phyloP scores from a whole-genome alignment of 495 filamentous ascomycete genomes.

The Rhizodiscina lignyota region DNA sequence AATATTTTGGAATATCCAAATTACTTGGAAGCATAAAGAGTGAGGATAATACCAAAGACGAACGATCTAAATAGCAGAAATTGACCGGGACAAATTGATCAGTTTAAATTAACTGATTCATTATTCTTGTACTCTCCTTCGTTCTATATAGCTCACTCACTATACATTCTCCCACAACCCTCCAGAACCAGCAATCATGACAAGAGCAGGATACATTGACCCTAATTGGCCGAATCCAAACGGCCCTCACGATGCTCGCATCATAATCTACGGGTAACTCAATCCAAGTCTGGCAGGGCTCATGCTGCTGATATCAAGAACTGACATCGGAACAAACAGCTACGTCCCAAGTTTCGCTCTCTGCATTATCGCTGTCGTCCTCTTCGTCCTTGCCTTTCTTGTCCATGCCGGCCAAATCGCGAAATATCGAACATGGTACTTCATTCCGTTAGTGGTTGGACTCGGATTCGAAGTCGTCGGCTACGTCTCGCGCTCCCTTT shows the following conservation, averaged over 20 bases:
- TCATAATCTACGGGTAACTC: constrained; percentile 11
- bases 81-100: too few relatives aligned
- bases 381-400: constrained; percentile 31
- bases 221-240: constrained; percentile 18
- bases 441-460: constrained; percentile 41
- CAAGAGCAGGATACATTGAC: constrained; percentile 14
- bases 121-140: too few relatives aligned
- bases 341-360: constrained; percentile 29
- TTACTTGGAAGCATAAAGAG: too few relatives aligned
- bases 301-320: background rate
- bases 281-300: background rate
- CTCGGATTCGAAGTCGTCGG: constrained; percentile 40
- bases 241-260: constrained; percentile 11
- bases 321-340: constrained; percentile 2
- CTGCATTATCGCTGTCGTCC: constrained; percentile 29
- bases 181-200: too few relatives aligned
- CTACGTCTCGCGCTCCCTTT: constrained; percentile 36
- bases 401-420: constrained; percentile 32
- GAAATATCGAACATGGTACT: constrained; percentile 37
- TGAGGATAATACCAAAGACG: too few relatives aligned
- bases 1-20: too few relatives aligned
- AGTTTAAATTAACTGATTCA: too few relatives aligned
- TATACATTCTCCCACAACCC: too few relatives aligned
- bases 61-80: too few relatives aligned
- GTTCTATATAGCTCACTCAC: too few relatives aligned